Conservation (phyloP, 2,329 filamentous ascomycete genomes). For the Tolypocladium amazonense region DNA sequence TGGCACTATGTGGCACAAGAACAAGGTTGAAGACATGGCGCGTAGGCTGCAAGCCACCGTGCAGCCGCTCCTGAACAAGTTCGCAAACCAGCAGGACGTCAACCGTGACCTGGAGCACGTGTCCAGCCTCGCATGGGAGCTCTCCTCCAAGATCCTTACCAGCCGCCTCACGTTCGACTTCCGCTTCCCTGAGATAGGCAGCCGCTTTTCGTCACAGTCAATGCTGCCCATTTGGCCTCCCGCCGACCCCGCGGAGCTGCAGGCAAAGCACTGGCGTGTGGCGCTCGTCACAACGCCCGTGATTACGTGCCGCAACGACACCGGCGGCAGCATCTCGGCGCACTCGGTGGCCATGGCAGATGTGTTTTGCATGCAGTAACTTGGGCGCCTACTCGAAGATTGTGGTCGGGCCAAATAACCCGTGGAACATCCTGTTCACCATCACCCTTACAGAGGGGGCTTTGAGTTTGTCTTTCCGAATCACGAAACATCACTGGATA, state of each 20-base stretch:
- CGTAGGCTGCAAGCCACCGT: slow-evolving; percentile 24
- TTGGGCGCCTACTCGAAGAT: background rate
- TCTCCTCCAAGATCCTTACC: slow-evolving; percentile 36
- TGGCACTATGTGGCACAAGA: slow-evolving; percentile 17
- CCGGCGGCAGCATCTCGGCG: slow-evolving; percentile 30
- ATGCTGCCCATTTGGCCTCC: slow-evolving; percentile 36
- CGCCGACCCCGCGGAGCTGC: slow-evolving; percentile 30
- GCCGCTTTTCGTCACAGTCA: slow-evolving; percentile 35
- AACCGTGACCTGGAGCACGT: slow-evolving; percentile 31
- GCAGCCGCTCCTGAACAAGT: slow-evolving; percentile 27
- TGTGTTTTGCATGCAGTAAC: slow-evolving; percentile 37
- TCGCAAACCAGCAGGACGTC: slow-evolving; percentile 22
- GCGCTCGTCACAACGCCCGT: slow-evolving; percentile 43
- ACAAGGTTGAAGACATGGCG: slow-evolving; percentile 31
- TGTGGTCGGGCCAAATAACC: background rate
- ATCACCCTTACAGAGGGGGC: background rate
- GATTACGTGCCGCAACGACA: slow-evolving; percentile 43
- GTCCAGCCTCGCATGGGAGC: slow-evolving; percentile 29
- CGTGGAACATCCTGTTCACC: background rate
- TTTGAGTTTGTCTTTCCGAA: background rate
- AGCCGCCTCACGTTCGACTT: slow-evolving; percentile 33
- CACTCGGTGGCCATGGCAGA: slow-evolving; percentile 34
- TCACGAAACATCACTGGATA: background rate
- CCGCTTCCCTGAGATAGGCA: slow-evolving; percentile 37
- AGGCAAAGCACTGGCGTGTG: slow-evolving; percentile 40